Conservation (phyloP, 2,329 filamentous ascomycete genomes). For the Fusarium bactridioides region DNA sequence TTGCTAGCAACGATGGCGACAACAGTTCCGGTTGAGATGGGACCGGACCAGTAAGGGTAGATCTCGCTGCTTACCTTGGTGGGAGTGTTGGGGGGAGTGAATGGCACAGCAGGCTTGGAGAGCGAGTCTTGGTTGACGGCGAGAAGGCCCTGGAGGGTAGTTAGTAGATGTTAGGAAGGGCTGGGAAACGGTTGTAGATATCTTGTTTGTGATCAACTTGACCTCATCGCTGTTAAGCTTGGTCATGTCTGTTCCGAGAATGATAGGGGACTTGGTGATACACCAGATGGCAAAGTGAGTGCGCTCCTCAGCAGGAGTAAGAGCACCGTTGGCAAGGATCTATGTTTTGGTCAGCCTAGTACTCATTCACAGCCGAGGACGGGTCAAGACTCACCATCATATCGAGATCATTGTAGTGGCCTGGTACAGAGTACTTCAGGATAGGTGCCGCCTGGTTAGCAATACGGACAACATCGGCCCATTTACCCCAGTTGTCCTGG, state of each 20-base stretch:
- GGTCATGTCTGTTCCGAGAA: constrained; percentile 17
- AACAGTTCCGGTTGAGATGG: constrained; percentile 14
- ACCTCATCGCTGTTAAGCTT: constrained; percentile 3
- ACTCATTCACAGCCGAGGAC: fast-evolving
- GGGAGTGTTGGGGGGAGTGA: constrained; percentile 11
- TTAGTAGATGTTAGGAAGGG: neutral
- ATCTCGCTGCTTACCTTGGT: constrained; percentile 10
- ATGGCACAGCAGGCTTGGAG: constrained; percentile 20
- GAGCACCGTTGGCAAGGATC: constrained; percentile 17
- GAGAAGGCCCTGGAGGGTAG: neutral
- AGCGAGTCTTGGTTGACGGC: constrained; percentile 16
- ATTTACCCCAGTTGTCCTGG: constrained; percentile 14
- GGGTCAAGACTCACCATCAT: neutral
- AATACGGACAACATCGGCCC: constrained; percentile 18
- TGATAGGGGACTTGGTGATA: constrained; percentile 22
- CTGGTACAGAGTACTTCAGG: constrained; percentile 14
- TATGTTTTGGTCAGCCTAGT: neutral
- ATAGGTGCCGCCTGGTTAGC: constrained; percentile 19
- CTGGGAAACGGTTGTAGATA: neutral
- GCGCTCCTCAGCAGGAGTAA: constrained; percentile 13
- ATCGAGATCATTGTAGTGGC: constrained; percentile 18
- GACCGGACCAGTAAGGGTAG: constrained; percentile 22
- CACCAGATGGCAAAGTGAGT: constrained; percentile 23
- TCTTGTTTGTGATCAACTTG: constrained; percentile 22
- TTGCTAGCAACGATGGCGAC: constrained; percentile 18